phyloP scores from a whole-genome alignment of 768 basidiomycete species.

The Podaxis rugospora region DNA sequence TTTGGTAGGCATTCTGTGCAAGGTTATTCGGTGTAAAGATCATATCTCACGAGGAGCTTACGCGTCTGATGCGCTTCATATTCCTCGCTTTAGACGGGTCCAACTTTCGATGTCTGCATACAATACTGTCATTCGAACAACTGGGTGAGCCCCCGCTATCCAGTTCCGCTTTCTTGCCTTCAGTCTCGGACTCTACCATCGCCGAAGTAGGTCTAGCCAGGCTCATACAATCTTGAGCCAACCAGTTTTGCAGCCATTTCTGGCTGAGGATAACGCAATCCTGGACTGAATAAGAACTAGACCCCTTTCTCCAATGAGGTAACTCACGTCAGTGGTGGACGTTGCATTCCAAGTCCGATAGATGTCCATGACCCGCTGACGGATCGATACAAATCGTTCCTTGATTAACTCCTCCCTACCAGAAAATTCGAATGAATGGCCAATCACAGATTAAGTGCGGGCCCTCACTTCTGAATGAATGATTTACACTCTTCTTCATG shows the following conservation, averaged over 20 bases:
- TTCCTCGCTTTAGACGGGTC: slow-evolving; percentile 53
- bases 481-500: slow-evolving; percentile 51
- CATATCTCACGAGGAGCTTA: slow-evolving; percentile 21
- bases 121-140: slow-evolving; percentile 40
- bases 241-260: slow-evolving; percentile 57
- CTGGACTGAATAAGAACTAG: slow-evolving; percentile 19
- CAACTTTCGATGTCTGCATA: slow-evolving; percentile 59
- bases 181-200: not conserved
- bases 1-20: slow-evolving; percentile 37
- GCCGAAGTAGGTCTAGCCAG: slow-evolving; percentile 12
- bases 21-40: not conserved
- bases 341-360: slow-evolving; percentile 59
- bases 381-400: slow-evolving; percentile 42
- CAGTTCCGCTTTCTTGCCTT: not conserved
- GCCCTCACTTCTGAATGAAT: slow-evolving; percentile 42
- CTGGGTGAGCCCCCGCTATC: slow-evolving; percentile 12
- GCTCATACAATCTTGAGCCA: slow-evolving; percentile 38
- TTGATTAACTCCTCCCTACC: slow-evolving; percentile 40
- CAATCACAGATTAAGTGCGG: not conserved
- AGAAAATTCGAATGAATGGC: slow-evolving; percentile 3
- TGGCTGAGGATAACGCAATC: slow-evolving; percentile 58
- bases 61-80: slow-evolving; percentile 68
- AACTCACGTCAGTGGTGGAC: slow-evolving; percentile 41
- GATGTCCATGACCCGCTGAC: slow-evolving; percentile 52
- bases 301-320: slow-evolving; percentile 4